These are phyloP conservation scores for Wickerhamia fluorescens DNA, from an alignment of 805 yeast species.

Conservation along the genomic window DNA sequence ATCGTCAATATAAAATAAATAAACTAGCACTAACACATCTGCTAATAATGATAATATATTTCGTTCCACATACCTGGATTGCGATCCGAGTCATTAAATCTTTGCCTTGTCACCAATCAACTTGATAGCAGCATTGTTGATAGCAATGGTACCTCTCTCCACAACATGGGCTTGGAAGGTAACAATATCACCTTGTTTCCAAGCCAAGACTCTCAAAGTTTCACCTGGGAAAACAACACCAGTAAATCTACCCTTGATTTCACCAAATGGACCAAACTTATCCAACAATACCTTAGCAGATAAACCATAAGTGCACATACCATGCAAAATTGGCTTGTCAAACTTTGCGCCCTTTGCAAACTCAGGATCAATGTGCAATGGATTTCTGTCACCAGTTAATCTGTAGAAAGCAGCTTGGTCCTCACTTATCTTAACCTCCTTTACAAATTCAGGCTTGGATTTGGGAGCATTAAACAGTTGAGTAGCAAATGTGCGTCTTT, in stretches of 20 bases:
- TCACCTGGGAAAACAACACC: constrained; percentile 95
- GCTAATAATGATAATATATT: too few relatives aligned
- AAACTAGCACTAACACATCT: too few relatives aligned
- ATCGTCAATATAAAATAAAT: too few relatives aligned
- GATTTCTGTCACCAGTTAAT: constrained; percentile 89
- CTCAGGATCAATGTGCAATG: constrained; percentile 88
- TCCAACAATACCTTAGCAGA: constrained; percentile 70
- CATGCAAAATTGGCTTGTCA: constrained; percentile 84
- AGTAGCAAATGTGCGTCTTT: constrained; percentile 55
- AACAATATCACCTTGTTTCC: constrained; percentile 71
- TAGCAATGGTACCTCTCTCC: constrained; percentile 71
- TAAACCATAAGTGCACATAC: constrained; percentile 82
- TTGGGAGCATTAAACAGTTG: constrained; percentile 56
- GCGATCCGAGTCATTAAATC: constrained; percentile 22
- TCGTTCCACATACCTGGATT: too few relatives aligned
- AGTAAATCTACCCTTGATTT: constrained; percentile 84
- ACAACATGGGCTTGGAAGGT: constrained; percentile 77
- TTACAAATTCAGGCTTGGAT: constrained; percentile 59
- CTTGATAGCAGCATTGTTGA: constrained; percentile 82
- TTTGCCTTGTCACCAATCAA: constrained; percentile 35
- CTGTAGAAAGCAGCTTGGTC: constrained; percentile 89
- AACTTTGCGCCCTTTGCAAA: constrained; percentile 87
- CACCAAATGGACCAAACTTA: constrained; percentile 73
- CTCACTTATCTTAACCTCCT: constrained; percentile 47
- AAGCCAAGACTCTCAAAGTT: constrained; percentile 68